These are phyloP conservation scores for Vigna hirtella DNA, from an alignment of 306 rosid genomes.

Conservation along the genomic window DNA sequence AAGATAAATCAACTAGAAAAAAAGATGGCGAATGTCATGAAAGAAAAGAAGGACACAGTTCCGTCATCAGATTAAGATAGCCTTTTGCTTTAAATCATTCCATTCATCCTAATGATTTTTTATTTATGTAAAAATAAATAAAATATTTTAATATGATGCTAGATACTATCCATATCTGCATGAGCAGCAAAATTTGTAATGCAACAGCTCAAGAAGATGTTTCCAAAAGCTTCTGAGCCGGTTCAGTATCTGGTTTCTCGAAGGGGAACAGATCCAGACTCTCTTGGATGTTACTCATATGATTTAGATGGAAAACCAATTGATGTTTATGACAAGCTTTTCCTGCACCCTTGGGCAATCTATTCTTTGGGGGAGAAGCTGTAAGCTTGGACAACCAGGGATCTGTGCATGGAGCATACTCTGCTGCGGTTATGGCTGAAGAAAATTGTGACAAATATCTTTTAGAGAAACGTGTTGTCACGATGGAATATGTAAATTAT, in stretches of 20 bases:
- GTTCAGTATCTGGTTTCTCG: constrained; percentile 79
- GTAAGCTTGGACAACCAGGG: constrained; percentile 75
- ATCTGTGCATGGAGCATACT: constrained; percentile 75
- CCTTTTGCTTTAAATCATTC: too few relatives aligned
- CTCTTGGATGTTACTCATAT: constrained; percentile 77
- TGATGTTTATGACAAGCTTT: constrained; percentile 69
- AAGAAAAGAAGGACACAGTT: too few relatives aligned
- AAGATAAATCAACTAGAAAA: too few relatives aligned
- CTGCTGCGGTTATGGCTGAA: constrained; percentile 62
- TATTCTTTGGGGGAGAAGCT: constrained; percentile 65
- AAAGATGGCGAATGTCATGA: too few relatives aligned
- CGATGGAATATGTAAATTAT: too few relatives aligned
- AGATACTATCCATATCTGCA: too few relatives aligned
- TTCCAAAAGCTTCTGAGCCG: constrained; percentile 72
- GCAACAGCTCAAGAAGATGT: constrained; percentile 74
- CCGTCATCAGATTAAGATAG: too few relatives aligned
- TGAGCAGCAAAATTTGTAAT: constrained; percentile 57
- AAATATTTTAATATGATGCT: too few relatives aligned
- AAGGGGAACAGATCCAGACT: constrained; percentile 79
- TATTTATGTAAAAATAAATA: too few relatives aligned
- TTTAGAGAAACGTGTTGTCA: constrained; percentile 26
- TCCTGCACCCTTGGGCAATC: constrained; percentile 70
- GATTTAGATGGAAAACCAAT: constrained; percentile 75
- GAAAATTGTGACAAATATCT: constrained; percentile 54
- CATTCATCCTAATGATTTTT: too few relatives aligned